Evolutionary conservation across 2,329 filamentous ascomycete species (phyloP).

Genomic region (Pseudocercospora musae): DNA sequence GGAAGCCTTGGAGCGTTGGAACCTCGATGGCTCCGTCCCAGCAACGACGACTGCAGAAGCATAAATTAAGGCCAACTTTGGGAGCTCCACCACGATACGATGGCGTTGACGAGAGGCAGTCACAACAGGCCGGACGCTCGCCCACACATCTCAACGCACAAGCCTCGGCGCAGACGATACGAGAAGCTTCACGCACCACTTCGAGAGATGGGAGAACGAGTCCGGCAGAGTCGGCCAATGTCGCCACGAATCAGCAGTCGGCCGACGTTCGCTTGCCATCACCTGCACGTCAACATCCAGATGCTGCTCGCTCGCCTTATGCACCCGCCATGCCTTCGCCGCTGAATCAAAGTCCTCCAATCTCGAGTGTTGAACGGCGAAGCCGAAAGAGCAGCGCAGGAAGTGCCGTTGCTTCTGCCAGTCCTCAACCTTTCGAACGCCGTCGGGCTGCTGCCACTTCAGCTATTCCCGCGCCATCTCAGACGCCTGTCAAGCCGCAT

Average conservation of each 20-base stretch:
- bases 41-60: constrained; percentile 12
- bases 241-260: constrained; percentile 2
- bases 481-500: constrained; percentile 15
- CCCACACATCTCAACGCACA: constrained; percentile 33
- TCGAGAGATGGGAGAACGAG: constrained; percentile 10
- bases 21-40: constrained; percentile 22
- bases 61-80: constrained; percentile 19
- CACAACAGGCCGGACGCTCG: constrained; percentile 36
- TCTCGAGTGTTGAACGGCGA: constrained; percentile 14
- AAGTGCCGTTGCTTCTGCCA: constrained; percentile 14
- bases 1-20: constrained; percentile 16
- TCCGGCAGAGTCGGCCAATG: constrained; percentile 4
- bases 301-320: constrained; percentile 14
- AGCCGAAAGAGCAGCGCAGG: constrained; percentile 24
- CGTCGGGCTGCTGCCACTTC: neutral
- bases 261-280: constrained; percentile 4
- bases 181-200: constrained; percentile 26
- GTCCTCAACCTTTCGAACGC: constrained; percentile 4
- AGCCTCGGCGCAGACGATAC: constrained; percentile 35
- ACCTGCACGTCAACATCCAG: constrained; percentile 8
- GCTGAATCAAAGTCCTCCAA: constrained; percentile 20
- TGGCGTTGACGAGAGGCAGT: constrained; percentile 24
- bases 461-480: neutral
- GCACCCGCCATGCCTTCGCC: constrained; percentile 40
- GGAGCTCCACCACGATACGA: constrained; percentile 22